These are phyloP conservation scores for Aciculosporium take DNA, from an alignment of 2,329 filamentous ascomycete genomes.

Conservation along the genomic window DNA sequence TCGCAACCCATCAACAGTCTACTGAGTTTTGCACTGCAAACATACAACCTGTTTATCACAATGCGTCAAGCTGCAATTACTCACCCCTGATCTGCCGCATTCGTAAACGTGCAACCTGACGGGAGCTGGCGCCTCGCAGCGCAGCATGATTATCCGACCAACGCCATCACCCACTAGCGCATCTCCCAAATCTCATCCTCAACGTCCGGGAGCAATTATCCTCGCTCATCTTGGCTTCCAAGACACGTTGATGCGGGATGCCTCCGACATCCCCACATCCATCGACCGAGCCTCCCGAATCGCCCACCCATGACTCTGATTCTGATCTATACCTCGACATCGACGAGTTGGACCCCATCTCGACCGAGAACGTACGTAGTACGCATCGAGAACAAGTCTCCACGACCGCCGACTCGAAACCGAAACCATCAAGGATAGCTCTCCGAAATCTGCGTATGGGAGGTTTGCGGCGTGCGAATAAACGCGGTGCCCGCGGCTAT, in stretches of 20 bases:
- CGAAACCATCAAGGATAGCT: constrained; percentile 48
- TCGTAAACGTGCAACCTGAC: not conserved
- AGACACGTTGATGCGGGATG: constrained; percentile 31
- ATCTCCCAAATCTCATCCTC: constrained; percentile 7
- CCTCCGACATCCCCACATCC: constrained; percentile 38
- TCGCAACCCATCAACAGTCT: not conserved
- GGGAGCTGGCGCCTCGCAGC: constrained; percentile 1
- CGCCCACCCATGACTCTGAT: constrained; percentile 54
- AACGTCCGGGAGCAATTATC: constrained; percentile 7
- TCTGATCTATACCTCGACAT: constrained; percentile 61
- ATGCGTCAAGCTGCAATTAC: constrained; percentile 8
- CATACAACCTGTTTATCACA: not conserved
- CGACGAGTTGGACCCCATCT: constrained; percentile 60
- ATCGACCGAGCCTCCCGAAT: constrained; percentile 48
- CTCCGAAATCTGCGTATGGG: constrained; percentile 57
- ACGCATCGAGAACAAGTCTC: constrained; percentile 15
- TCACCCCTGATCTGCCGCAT: not conserved
- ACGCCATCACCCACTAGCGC: constrained; percentile 8
- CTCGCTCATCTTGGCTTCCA: not conserved
- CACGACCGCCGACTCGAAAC: constrained; percentile 31
- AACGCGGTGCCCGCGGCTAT: constrained; percentile 39
- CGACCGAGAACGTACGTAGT: constrained; percentile 21
- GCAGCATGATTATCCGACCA: constrained; percentile 11
- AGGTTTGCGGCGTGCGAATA: constrained; percentile 41
- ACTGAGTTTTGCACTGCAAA: not conserved